These are phyloP conservation scores for Daldinia sp. DNA, from an alignment of 2,329 filamentous ascomycete species.

Conservation along the genomic window DNA sequence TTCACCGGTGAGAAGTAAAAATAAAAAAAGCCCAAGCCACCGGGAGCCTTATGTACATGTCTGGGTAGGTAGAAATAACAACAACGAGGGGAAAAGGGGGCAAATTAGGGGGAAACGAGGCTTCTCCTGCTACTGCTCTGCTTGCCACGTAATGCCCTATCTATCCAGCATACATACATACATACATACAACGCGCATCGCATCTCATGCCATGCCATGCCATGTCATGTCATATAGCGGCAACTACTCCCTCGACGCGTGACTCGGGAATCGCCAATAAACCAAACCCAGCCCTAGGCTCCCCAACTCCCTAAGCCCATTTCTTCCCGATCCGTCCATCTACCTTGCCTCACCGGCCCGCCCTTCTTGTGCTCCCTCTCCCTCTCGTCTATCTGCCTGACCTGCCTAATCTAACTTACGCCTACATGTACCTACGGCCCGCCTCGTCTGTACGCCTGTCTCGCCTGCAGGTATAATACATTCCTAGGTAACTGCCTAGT, in stretches of 20 bases:
- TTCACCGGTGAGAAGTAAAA: neutral
- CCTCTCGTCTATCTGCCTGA: too few relatives aligned
- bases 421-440: neutral
- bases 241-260: neutral
- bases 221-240: neutral
- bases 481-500: too few relatives aligned
- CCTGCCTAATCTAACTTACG: neutral
- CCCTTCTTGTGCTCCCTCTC: neutral
- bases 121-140: too few relatives aligned
- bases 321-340: neutral
- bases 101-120: neutral
- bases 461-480: too few relatives aligned
- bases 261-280: neutral
- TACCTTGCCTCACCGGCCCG: neutral
- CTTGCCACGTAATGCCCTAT: constrained; percentile 1
- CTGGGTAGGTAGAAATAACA: neutral
- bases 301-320: neutral
- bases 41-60: neutral
- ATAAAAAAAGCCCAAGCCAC: neutral
- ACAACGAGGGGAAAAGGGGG: neutral
- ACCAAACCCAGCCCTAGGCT: neutral
- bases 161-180: neutral
- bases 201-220: neutral
- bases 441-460: too few relatives aligned
- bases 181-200: too few relatives aligned